Conservation (phyloP, 2,329 filamentous ascomycete species). For the Huntiella abstrusa region DNA sequence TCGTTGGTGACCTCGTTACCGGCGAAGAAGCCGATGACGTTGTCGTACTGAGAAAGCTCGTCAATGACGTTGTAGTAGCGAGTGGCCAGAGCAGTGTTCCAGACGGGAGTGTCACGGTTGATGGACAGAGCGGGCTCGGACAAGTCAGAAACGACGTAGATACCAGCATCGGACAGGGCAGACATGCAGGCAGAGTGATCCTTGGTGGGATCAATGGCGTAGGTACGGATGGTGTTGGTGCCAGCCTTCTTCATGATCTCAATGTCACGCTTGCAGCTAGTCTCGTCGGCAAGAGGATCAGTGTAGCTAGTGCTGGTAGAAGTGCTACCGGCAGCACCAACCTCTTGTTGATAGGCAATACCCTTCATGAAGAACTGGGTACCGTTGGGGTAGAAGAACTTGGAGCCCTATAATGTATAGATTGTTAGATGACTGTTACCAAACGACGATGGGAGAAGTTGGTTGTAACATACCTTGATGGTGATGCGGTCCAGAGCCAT, state of each 20-base stretch:
- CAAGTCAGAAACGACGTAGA: slow-evolving; percentile 89
- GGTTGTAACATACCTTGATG: slow-evolving; percentile 39
- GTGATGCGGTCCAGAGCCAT: slow-evolving; percentile 38
- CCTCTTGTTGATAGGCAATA: slow-evolving; percentile 84
- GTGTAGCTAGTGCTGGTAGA: slow-evolving; percentile 37
- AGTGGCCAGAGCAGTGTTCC: slow-evolving; percentile 59
- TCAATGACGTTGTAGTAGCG: slow-evolving; percentile 79
- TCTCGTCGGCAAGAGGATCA: slow-evolving; percentile 62
- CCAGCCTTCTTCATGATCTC: slow-evolving; percentile 58
- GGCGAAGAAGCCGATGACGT: slow-evolving; percentile 93
- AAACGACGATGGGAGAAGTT: not conserved
- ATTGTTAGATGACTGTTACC: not conserved
- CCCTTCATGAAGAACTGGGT: slow-evolving; percentile 65
- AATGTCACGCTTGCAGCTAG: slow-evolving; percentile 65
- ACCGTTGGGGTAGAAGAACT: slow-evolving; percentile 74
- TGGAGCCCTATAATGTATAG: slow-evolving; percentile 37
- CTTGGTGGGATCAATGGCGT: slow-evolving; percentile 64
- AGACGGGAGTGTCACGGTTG: slow-evolving; percentile 58
- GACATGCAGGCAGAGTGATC: slow-evolving; percentile 77
- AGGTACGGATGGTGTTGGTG: slow-evolving; percentile 90
- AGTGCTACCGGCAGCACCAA: slow-evolving; percentile 33
- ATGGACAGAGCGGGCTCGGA: slow-evolving; percentile 68
- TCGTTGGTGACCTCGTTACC: slow-evolving; percentile 94
- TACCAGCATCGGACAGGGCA: slow-evolving; percentile 62
- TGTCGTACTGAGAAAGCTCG: slow-evolving; percentile 61